These are phyloP conservation scores for Cladorrhinum sp. DNA, from an alignment of 2,329 filamentous ascomycete genomes.

Conservation along the genomic window DNA sequence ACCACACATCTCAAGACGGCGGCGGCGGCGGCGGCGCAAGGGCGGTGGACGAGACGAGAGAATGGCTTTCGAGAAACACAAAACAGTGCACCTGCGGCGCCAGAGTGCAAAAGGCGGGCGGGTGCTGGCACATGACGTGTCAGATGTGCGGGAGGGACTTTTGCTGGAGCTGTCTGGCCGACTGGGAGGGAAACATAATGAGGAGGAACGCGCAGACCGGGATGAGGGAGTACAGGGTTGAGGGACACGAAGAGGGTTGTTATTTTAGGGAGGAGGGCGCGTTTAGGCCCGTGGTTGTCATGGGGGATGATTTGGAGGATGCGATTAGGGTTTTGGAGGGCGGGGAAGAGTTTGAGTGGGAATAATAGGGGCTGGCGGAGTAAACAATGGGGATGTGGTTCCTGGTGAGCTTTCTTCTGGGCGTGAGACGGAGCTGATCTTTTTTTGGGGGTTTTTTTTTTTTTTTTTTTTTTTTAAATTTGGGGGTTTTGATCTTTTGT, in stretches of 20 bases:
- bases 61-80: constrained; percentile 22
- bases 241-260: constrained; percentile 7
- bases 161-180: constrained; percentile 31
- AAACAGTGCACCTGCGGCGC: constrained; percentile 29
- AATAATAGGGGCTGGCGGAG: not conserved
- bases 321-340: not conserved
- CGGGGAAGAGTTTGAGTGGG: not conserved
- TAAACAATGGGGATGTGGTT: not conserved
- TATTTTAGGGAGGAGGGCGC: constrained; percentile 6
- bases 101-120: constrained; percentile 30
- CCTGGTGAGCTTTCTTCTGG: not conserved
- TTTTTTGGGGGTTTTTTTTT: too few relatives aligned
- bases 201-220: not conserved
- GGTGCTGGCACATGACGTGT: constrained; percentile 42
- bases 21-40: too few relatives aligned
- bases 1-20: too few relatives aligned
- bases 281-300: not conserved
- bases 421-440: too few relatives aligned
- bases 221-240: not conserved
- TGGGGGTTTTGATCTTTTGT: too few relatives aligned
- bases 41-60: too few relatives aligned
- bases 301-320: not conserved
- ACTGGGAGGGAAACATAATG: constrained; percentile 8
- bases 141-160: constrained; percentile 37
- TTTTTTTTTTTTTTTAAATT: too few relatives aligned